Percentiles rank a stretch among this genome's conserved stretches.
These are phyloP conservation scores for Pilobolus umbonatus DNA, from an alignment of 192 early-diverging fungal genomes.

Conservation along the genomic window DNA sequence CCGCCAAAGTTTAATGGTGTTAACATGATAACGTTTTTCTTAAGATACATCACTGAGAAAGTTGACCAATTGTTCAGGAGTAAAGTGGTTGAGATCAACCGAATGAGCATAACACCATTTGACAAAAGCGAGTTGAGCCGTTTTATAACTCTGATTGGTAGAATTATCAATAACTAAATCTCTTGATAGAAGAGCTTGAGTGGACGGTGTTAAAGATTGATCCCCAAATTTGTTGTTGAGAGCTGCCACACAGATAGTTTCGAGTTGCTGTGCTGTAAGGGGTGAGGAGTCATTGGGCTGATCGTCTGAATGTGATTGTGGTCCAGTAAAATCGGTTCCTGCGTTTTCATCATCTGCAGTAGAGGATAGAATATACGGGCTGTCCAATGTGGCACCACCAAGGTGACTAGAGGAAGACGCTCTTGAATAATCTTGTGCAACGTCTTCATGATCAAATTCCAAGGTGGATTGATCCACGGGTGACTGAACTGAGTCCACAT, in stretches of 20 bases:
- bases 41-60: slow-evolving; percentile 1
- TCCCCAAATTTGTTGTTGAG: not conserved
- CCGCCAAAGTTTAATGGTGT: slow-evolving; percentile 6
- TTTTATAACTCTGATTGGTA: not conserved
- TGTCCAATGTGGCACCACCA: not conserved
- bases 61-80: not conserved
- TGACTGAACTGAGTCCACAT: not conserved
- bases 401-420: not conserved
- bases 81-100: not conserved
- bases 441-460: slow-evolving; percentile 1
- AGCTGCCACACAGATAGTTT: not conserved
- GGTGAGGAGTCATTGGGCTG: not conserved
- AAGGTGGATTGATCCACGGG: slow-evolving; percentile 2
- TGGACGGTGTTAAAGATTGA: not conserved
- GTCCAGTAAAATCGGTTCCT: not conserved
- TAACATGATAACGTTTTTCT: not conserved
- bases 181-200: not conserved
- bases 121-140: not conserved
- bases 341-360: not conserved
- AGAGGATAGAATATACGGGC: not conserved
- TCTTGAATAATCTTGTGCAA: not conserved
- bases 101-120: not conserved
- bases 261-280: not conserved
- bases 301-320: not conserved
- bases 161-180: not conserved